Conservation (phyloP, 768 basidiomycete species). For the Piloderma croceum region DNA sequence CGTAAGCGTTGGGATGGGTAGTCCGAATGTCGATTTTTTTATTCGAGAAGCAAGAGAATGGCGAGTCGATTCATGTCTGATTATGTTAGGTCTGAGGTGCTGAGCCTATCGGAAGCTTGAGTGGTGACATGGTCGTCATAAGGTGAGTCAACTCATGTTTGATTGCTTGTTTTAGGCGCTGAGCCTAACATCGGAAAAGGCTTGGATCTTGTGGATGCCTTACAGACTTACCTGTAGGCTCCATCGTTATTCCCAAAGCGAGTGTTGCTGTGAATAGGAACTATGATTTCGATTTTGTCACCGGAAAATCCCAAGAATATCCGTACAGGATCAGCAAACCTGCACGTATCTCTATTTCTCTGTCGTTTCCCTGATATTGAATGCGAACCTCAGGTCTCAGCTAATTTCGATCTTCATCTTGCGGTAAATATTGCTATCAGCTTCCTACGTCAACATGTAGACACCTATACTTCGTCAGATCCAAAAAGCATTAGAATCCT, state of each 20-base stretch:
- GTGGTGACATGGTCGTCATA: slow-evolving; percentile 42
- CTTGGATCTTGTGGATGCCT: slow-evolving; percentile 80
- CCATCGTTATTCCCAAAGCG: slow-evolving; percentile 64
- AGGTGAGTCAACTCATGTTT: slow-evolving; percentile 28
- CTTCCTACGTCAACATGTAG: slow-evolving; percentile 7
- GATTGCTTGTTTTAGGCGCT: slow-evolving; percentile 1
- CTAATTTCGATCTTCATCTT: slow-evolving; percentile 49
- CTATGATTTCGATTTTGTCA: slow-evolving; percentile 68
- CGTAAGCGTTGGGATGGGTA: slow-evolving; percentile 80
- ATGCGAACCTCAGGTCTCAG: slow-evolving; percentile 41
- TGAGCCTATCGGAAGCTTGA: neutral
- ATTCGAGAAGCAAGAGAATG: slow-evolving; percentile 76
- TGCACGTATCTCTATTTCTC: slow-evolving; percentile 30
- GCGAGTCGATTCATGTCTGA: too few relatives aligned
- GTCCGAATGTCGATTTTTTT: slow-evolving; percentile 81
- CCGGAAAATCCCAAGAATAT: slow-evolving; percentile 33
- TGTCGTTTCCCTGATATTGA: slow-evolving; percentile 8
- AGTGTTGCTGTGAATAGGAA: slow-evolving; percentile 69
- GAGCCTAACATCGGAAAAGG: slow-evolving; percentile 31
- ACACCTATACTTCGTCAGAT: slow-evolving; percentile 33
- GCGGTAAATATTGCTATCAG: slow-evolving; percentile 36
- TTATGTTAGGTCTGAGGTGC: slow-evolving; percentile 1
- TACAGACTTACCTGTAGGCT: slow-evolving; percentile 63
- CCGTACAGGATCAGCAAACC: slow-evolving; percentile 68
- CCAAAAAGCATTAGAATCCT: slow-evolving; percentile 35